Evolutionary conservation across 192 early-diverging fungal species (phyloP).

Genomic region (Jimgerdemannia flammicorona): DNA sequence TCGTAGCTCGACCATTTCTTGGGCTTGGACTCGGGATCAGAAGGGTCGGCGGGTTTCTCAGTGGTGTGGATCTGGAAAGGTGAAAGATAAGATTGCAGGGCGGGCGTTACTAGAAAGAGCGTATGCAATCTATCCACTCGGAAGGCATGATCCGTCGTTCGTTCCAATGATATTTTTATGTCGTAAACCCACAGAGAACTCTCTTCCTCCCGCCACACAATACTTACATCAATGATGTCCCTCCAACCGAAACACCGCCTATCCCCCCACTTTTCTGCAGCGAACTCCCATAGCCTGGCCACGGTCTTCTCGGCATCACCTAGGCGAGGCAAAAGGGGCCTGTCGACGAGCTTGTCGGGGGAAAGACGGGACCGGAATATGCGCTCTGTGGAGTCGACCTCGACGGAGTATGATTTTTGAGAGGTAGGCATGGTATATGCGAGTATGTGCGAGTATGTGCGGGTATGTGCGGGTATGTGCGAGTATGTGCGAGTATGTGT

Average conservation of each 20-base stretch:
- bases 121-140: not conserved
- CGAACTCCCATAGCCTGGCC: constrained; percentile 33
- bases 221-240: constrained; percentile 35
- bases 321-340: constrained; percentile 25
- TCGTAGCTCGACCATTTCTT: constrained; percentile 75
- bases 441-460: no score
- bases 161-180: not conserved
- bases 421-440: not conserved
- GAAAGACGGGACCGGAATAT: constrained; percentile 35
- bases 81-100: not conserved
- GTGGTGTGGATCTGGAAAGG: constrained; percentile 18
- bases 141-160: not conserved
- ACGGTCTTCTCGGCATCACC: constrained; percentile 26
- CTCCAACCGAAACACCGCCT: constrained; percentile 38
- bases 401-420: constrained; percentile 8
- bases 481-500: no score
- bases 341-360: constrained; percentile 28
- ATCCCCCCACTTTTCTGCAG: constrained; percentile 28
- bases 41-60: not conserved
- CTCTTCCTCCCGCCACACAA: not conserved
- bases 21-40: constrained; percentile 1
- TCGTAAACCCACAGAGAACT: no score
- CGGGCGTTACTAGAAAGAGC: not conserved
- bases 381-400: constrained; percentile 35
- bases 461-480: no score